A percentile compares a stretch with the other conserved stretches of the same genome.
These are phyloP conservation scores for Volvariella volvacea DNA, from an alignment of 1,284 basidiomycete genomes.

Conservation along the genomic window DNA sequence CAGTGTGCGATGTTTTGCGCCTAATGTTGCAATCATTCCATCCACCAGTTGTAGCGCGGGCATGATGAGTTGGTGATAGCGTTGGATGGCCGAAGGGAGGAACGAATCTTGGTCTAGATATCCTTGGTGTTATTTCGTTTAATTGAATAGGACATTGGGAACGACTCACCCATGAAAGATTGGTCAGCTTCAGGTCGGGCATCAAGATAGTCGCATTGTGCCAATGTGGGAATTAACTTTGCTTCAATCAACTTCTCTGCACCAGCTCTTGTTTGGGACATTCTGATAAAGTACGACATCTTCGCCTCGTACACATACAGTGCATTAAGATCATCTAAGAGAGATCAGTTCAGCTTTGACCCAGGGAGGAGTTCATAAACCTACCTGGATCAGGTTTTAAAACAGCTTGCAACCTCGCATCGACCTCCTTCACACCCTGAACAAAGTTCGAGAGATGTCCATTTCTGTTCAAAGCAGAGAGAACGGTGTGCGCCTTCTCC, in stretches of 20 bases:
- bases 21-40: constrained; percentile 63
- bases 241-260: constrained; percentile 84
- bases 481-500: constrained; percentile 55
- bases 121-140: neutral
- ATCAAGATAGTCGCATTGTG: constrained; percentile 85
- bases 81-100: constrained; percentile 79
- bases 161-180: constrained; percentile 68
- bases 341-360: no score
- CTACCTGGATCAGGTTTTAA: constrained; percentile 85
- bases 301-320: constrained; percentile 95
- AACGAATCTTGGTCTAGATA: constrained; percentile 74
- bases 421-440: constrained; percentile 77
- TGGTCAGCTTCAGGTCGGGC: constrained; percentile 77
- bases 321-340: constrained; percentile 79
- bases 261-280: constrained; percentile 77
- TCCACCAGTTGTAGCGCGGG: constrained; percentile 79
- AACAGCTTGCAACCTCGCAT: constrained; percentile 72
- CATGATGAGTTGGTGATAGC: constrained; percentile 85
- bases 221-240: constrained; percentile 72
- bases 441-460: constrained; percentile 86
- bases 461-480: constrained; percentile 61
- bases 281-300: constrained; percentile 81
- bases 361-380: constrained; percentile 15
- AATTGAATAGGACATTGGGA: constrained; percentile 1
- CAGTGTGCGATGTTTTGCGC: constrained; percentile 56